phyloP scores from a whole-genome alignment of 371 early-diverging fungal species.

The Capillidium heterosporum region DNA sequence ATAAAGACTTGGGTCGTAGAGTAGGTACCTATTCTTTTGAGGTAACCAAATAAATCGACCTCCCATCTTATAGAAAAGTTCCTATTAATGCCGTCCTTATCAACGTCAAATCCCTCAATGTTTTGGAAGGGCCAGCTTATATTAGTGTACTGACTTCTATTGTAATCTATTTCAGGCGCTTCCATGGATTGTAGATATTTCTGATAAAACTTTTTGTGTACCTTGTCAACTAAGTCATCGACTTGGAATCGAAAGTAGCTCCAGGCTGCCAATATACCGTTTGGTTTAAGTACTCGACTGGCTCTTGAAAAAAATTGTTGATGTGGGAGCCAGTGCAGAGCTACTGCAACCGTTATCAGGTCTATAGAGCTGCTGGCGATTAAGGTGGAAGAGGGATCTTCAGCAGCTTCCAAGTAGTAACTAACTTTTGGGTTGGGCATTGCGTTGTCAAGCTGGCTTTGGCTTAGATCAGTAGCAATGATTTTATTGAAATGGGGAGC shows the following conservation, averaged over 20 bases:
- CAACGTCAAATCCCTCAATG: background rate
- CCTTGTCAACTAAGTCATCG: background rate
- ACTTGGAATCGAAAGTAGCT: background rate
- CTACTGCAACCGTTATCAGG: slow-evolving; percentile 3
- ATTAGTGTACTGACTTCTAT: background rate
- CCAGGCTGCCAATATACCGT: slow-evolving; percentile 3
- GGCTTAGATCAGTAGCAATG: slow-evolving; percentile 1
- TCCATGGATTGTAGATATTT: background rate
- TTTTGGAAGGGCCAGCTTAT: background rate
- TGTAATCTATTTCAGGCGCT: background rate
- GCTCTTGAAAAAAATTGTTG: background rate
- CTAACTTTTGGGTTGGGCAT: background rate
- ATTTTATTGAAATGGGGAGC: background rate
- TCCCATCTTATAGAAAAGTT: background rate
- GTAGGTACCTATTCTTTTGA: background rate
- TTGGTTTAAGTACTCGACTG: background rate
- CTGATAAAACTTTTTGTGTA: background rate
- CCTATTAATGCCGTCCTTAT: background rate
- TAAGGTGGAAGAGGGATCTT: background rate
- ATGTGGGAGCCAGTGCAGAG: slow-evolving; percentile 1
- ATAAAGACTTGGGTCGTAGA: slow-evolving; percentile 1
- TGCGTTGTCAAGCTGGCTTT: background rate
- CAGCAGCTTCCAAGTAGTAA: background rate
- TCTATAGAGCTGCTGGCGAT: background rate
- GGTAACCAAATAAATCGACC: background rate